phyloP scores from a whole-genome alignment of 75 land plant genomes.

The Isoetes taiwanensis region DNA sequence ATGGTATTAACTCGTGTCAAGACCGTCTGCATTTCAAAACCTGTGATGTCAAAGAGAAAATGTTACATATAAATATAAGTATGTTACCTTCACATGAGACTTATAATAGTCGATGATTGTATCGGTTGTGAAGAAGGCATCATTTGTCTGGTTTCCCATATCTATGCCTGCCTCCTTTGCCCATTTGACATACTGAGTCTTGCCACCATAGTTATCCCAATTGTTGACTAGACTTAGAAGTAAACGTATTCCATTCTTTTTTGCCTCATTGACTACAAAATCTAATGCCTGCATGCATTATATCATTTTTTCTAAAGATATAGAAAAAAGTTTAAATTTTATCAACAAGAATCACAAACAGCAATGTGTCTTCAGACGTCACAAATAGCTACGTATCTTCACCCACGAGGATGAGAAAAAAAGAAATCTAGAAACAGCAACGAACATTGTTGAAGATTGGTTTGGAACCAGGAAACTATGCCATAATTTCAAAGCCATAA shows the following conservation, averaged over 20 bases:
- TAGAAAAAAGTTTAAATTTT: too few relatives aligned
- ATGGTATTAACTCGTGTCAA: conserved; percentile 54
- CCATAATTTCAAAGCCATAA: too few relatives aligned
- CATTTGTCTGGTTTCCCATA: not conserved
- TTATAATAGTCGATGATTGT: not conserved
- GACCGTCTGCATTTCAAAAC: conserved; percentile 35
- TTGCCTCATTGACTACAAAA: not conserved
- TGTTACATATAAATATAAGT: not conserved
- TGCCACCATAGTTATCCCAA: conserved; percentile 6
- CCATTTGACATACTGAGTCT: not conserved
- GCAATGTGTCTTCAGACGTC: too few relatives aligned
- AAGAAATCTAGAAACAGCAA: too few relatives aligned
- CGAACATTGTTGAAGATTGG: too few relatives aligned
- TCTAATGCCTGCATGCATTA: conserved; percentile 4
- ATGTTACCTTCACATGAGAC: not conserved
- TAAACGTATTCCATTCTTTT: not conserved
- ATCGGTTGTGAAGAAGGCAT: not conserved
- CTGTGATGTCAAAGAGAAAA: not conserved
- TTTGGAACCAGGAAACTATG: too few relatives aligned
- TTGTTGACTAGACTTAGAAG: not conserved
- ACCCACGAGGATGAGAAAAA: too few relatives aligned
- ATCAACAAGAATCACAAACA: too few relatives aligned
- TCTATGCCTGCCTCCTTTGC: not conserved
- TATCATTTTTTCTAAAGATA: too few relatives aligned
- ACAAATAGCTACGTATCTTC: too few relatives aligned